Conservation (phyloP, 2,329 filamentous ascomycete genomes). For the Pseudogymnoascus sp. region DNA sequence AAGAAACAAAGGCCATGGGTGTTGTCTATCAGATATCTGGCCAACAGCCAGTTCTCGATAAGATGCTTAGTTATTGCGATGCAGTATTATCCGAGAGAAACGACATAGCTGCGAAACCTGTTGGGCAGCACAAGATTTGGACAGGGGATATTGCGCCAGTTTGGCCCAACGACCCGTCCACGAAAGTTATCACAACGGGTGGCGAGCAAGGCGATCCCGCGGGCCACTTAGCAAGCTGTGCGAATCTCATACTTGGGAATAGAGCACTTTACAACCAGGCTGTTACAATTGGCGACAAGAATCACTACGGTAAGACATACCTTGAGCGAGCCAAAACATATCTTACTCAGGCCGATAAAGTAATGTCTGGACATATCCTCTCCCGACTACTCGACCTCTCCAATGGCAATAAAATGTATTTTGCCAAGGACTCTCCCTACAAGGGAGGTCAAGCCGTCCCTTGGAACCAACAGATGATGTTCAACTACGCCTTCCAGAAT, state of each 20-base stretch:
- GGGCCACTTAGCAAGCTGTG: not conserved
- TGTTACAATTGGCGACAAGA: not conserved
- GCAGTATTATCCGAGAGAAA: conserved; percentile 19
- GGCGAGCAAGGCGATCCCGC: not conserved
- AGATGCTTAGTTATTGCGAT: conserved; percentile 20
- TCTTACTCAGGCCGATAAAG: not conserved
- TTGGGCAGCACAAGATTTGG: conserved; percentile 18
- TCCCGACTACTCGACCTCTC: conserved; percentile 7
- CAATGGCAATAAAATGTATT: conserved; percentile 19
- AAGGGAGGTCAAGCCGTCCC: conserved; percentile 18
- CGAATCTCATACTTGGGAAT: not conserved
- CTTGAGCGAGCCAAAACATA: not conserved
- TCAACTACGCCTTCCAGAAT: conserved; percentile 20
- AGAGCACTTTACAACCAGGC: not conserved
- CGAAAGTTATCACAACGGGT: conserved; percentile 14
- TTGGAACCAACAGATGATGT: conserved; percentile 22
- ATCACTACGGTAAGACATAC: not conserved
- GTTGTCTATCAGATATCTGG: conserved; percentile 17
- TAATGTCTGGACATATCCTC: not conserved
- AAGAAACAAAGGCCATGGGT: conserved; percentile 19
- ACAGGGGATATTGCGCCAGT: conserved; percentile 16
- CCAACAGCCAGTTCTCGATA: conserved; percentile 16
- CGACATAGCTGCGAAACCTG: conserved; percentile 16
- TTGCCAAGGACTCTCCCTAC: conserved; percentile 18
- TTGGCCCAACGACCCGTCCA: conserved; percentile 16